These are phyloP conservation scores for Magnaporthales sp. DNA, from an alignment of 2,329 filamentous ascomycete species.

Conservation along the genomic window DNA sequence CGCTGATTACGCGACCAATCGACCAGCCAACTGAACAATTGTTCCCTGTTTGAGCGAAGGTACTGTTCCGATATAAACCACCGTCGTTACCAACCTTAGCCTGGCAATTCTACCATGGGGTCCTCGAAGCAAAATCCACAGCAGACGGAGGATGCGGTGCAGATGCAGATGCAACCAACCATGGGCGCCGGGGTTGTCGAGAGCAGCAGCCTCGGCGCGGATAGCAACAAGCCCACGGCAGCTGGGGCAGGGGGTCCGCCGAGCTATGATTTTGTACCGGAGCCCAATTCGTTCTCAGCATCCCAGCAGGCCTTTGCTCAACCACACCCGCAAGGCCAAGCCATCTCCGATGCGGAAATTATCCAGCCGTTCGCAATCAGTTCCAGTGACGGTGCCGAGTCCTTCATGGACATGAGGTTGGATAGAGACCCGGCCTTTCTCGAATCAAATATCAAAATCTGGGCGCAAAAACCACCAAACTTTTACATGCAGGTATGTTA, in stretches of 20 bases:
- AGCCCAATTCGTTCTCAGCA: neutral
- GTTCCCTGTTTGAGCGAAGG: no score
- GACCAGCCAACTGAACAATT: neutral
- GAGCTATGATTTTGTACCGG: neutral
- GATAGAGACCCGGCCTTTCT: constrained; percentile 6
- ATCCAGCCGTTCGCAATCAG: neutral
- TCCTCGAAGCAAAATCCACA: neutral
- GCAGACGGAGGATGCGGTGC: neutral
- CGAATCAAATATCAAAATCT: constrained; percentile 10
- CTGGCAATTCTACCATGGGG: neutral
- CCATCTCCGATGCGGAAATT: neutral
- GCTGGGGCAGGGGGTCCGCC: neutral
- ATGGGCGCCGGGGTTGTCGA: neutral
- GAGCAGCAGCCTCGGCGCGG: neutral
- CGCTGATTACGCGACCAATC: neutral
- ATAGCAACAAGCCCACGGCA: neutral
- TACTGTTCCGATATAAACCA: neutral
- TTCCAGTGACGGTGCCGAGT: constrained; percentile 21
- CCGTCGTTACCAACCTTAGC: neutral
- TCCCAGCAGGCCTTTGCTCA: neutral
- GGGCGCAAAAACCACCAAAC: constrained; percentile 41
- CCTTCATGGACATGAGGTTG: constrained; percentile 31
- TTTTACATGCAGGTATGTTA: constrained; percentile 32
- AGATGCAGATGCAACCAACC: neutral
- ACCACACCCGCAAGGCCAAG: neutral